These are phyloP conservation scores for Manihot esculenta DNA, from an alignment of 441 rosid species.

Conservation along the genomic window DNA sequence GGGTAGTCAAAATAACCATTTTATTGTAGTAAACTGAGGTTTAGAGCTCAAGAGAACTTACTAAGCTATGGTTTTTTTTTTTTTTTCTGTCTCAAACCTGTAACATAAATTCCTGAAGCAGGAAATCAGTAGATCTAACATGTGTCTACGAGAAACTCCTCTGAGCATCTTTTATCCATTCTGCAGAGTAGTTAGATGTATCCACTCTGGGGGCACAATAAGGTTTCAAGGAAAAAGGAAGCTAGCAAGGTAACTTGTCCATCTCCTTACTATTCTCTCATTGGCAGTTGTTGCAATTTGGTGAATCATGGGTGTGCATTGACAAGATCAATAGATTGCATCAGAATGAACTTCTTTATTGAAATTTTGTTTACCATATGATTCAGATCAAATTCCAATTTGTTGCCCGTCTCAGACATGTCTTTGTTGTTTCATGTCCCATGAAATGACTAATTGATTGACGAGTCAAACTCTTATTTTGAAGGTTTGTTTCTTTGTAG, in stretches of 20 bases:
- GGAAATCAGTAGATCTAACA: neutral
- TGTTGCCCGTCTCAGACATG: neutral
- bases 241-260: neutral
- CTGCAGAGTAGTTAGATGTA: neutral
- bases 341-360: neutral
- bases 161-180: neutral
- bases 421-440: neutral
- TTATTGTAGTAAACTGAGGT: neutral
- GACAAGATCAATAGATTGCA: neutral
- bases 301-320: neutral
- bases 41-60: neutral
- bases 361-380: neutral
- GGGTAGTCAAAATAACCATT: neutral
- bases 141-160: neutral
- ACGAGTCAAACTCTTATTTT: neutral
- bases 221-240: neutral
- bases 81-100: neutral
- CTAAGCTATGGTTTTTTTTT: neutral
- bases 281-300: neutral
- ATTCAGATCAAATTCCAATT: neutral
- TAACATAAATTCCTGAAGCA: neutral
- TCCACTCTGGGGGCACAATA: neutral
- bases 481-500: neutral
- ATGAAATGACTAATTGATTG: neutral
- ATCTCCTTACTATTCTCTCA: neutral